Evolutionary conservation across 1,284 basidiomycete species (phyloP).

Genomic region (Ustilago bromivora): DNA sequence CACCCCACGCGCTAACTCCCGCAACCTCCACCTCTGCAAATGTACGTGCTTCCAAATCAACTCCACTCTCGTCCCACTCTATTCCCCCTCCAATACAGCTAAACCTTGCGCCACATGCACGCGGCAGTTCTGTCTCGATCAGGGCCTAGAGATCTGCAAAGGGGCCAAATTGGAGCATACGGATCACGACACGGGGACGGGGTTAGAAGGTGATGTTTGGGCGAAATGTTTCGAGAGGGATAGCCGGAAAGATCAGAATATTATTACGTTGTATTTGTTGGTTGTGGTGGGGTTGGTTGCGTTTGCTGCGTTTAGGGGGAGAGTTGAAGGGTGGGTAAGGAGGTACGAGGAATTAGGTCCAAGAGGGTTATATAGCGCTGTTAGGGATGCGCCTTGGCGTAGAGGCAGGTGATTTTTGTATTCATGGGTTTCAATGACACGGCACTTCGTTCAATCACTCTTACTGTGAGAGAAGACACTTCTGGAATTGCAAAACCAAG

Average conservation of each 20-base stretch:
- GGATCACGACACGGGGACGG: constrained; percentile 67
- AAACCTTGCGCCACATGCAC: constrained; percentile 68
- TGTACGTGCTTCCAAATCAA: constrained; percentile 70
- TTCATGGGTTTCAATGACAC: background rate
- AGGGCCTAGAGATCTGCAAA: constrained; percentile 62
- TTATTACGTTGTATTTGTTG: constrained; percentile 63
- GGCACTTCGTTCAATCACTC: background rate
- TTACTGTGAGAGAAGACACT: background rate
- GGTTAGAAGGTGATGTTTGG: constrained; percentile 69
- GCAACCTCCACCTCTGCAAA: constrained; percentile 64
- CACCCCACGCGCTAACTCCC: constrained; percentile 6
- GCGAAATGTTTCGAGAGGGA: constrained; percentile 68
- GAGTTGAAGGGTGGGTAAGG: constrained; percentile 26
- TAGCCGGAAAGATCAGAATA: constrained; percentile 63
- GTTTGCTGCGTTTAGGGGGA: constrained; percentile 27
- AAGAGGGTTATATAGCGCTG: constrained; percentile 28
- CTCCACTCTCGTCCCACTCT: constrained; percentile 67
- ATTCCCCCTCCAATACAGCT: constrained; percentile 47
- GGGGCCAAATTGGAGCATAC: constrained; percentile 63
- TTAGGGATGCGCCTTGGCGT: constrained; percentile 36
- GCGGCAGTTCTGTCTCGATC: constrained; percentile 68
- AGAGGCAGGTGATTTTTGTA: constrained; percentile 1
- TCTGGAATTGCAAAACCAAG: constrained; percentile 5
- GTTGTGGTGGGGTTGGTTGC: constrained; percentile 44
- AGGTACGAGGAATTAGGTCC: constrained; percentile 29